Conservation (phyloP, 306 rosid species). For the Casuarina cunninghamiana region DNA sequence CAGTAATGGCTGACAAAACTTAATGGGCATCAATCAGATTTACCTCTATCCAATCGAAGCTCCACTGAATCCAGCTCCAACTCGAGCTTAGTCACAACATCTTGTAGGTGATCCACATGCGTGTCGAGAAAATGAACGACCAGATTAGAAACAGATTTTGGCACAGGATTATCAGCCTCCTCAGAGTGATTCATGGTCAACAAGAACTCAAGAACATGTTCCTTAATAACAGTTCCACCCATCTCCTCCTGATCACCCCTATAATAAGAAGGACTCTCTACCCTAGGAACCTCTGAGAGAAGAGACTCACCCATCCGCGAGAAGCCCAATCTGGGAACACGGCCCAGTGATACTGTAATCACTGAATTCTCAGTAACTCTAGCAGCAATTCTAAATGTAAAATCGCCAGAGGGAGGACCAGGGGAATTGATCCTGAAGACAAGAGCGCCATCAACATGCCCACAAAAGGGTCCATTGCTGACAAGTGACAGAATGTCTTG, state of each 20-base stretch:
- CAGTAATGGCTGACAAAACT: background rate
- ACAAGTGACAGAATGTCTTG: slow-evolving; percentile 97
- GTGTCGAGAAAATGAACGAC: slow-evolving; percentile 90
- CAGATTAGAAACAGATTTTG: slow-evolving; percentile 78
- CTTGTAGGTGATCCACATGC: slow-evolving; percentile 93
- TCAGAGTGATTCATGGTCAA: slow-evolving; percentile 96
- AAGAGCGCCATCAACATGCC: slow-evolving; percentile 87
- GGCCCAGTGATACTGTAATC: slow-evolving; percentile 83
- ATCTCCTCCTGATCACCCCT: slow-evolving; percentile 58
- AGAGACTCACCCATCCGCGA: slow-evolving; percentile 74
- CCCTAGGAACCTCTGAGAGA: slow-evolving; percentile 86
- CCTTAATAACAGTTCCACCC: slow-evolving; percentile 70
- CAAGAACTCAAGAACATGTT: slow-evolving; percentile 93
- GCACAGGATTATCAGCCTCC: slow-evolving; percentile 96
- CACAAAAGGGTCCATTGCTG: slow-evolving; percentile 98
- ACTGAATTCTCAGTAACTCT: slow-evolving; percentile 79
- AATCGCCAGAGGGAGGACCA: slow-evolving; percentile 82
- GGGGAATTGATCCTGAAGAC: slow-evolving; percentile 96
- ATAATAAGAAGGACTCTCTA: slow-evolving; percentile 54
- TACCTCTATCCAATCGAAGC: slow-evolving; percentile 88
- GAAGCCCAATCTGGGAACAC: slow-evolving; percentile 93
- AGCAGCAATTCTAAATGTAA: slow-evolving; percentile 88
- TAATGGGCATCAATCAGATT: slow-evolving; percentile 10
- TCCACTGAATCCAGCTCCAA: slow-evolving; percentile 87
- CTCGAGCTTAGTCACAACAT: slow-evolving; percentile 88